These are phyloP conservation scores for Lizonia empirigonia DNA, from an alignment of 2,329 filamentous ascomycete species.

Conservation along the genomic window DNA sequence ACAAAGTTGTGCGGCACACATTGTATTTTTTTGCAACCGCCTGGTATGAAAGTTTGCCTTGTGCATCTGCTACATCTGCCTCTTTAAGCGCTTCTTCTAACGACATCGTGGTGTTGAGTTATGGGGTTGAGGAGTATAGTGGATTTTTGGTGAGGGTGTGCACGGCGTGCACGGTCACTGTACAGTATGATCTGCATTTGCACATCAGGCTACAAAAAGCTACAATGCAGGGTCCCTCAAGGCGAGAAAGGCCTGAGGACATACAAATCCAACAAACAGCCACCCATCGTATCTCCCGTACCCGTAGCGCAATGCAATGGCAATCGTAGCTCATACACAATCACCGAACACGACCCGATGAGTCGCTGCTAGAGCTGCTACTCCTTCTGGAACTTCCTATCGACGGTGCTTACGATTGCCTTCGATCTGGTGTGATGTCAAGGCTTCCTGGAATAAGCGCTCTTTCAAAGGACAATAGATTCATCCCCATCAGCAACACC, in stretches of 20 bases:
- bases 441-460: conserved; percentile 10
- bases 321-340: conserved; percentile 10
- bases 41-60: no score
- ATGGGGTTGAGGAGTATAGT: background rate
- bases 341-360: background rate
- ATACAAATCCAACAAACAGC: conserved; percentile 8
- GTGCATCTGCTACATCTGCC: no score
- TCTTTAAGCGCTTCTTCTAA: no score
- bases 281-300: conserved; percentile 27
- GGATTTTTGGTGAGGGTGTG: no score
- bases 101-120: no score
- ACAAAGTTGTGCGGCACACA: no score
- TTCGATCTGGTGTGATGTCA: conserved; percentile 7
- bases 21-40: no score
- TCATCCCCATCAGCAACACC: no score
- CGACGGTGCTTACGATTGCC: conserved; percentile 7
- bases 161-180: no score
- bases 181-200: background rate
- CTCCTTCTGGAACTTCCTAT: conserved; percentile 7
- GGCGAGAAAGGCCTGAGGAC: background rate
- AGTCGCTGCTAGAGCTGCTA: conserved; percentile 1
- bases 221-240: background rate
- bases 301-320: conserved; percentile 21
- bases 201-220: background rate
- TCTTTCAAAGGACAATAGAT: no score